Percentiles rank a stretch among this genome's conserved stretches.
These are phyloP conservation scores for Oenanthe sinensis DNA, from an alignment of 129 eudicot species.

Conservation along the genomic window DNA sequence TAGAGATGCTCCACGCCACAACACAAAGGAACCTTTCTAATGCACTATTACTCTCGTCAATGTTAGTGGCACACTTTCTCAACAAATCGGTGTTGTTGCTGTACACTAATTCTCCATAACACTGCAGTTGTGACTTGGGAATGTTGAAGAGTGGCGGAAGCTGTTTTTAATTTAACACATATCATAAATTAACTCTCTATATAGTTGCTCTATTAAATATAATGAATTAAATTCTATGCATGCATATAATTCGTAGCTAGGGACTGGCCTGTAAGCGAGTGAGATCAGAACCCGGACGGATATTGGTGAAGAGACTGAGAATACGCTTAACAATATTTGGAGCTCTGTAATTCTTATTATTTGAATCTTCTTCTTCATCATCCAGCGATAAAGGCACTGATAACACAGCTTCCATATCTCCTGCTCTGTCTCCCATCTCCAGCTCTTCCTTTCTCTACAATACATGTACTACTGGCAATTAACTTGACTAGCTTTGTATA, in stretches of 20 bases:
- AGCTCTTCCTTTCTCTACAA: neutral
- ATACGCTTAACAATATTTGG: neutral
- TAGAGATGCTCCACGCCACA: conserved; percentile 79
- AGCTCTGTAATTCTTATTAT: neutral
- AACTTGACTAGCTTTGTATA: neutral
- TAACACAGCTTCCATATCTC: neutral
- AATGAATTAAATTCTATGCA: neutral
- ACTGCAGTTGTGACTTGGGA: conserved; percentile 83
- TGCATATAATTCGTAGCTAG: neutral
- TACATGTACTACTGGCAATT: neutral
- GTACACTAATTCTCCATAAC: conserved; percentile 74
- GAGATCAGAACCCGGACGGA: conserved; percentile 1
- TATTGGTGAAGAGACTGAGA: conserved; percentile 1
- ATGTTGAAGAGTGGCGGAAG: conserved; percentile 77
- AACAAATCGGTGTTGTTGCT: conserved; percentile 42
- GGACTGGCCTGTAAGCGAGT: conserved; percentile 8
- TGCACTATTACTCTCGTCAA: conserved; percentile 11
- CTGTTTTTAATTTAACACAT: conserved; percentile 16
- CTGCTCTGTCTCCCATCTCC: neutral
- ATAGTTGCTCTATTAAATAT: neutral
- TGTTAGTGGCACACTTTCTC: conserved; percentile 43
- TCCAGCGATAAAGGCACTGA: neutral
- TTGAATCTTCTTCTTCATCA: neutral
- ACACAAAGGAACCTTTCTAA: conserved; percentile 51
- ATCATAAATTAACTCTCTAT: neutral